These are phyloP conservation scores for Combretum micranthum DNA, from an alignment of 345 rosid species.

Conservation along the genomic window DNA sequence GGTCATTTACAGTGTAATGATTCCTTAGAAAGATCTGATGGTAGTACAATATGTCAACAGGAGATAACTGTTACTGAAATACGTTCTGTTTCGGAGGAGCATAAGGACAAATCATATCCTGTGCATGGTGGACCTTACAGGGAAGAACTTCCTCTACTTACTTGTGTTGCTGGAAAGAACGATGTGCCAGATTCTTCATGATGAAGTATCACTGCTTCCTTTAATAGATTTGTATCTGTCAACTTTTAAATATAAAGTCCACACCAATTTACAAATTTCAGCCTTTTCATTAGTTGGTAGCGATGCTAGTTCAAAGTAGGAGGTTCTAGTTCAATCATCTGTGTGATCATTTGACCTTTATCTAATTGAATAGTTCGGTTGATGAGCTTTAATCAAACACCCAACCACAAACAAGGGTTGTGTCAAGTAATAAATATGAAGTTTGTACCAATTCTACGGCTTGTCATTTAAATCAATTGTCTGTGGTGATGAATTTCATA, in stretches of 20 bases:
- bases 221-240: neutral
- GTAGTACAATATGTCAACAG: neutral
- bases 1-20: neutral
- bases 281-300: neutral
- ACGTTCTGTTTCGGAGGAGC: neutral
- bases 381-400: too few relatives aligned
- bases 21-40: neutral
- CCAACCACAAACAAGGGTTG: too few relatives aligned
- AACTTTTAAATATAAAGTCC: neutral
- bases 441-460: too few relatives aligned
- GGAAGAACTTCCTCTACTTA: neutral
- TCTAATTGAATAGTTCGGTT: too few relatives aligned
- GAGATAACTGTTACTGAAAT: neutral
- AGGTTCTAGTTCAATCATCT: too few relatives aligned
- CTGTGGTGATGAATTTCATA: too few relatives aligned
- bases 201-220: slow-evolving; percentile 19
- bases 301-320: too few relatives aligned
- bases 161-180: neutral
- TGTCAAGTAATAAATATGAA: too few relatives aligned
- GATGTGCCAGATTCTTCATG: slow-evolving; percentile 3
- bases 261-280: neutral
- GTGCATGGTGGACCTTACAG: neutral
- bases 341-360: too few relatives aligned
- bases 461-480: too few relatives aligned
- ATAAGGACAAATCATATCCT: slow-evolving; percentile 1